Conservation (phyloP, 2,329 filamentous ascomycete genomes). For the Fusarium sp. region DNA sequence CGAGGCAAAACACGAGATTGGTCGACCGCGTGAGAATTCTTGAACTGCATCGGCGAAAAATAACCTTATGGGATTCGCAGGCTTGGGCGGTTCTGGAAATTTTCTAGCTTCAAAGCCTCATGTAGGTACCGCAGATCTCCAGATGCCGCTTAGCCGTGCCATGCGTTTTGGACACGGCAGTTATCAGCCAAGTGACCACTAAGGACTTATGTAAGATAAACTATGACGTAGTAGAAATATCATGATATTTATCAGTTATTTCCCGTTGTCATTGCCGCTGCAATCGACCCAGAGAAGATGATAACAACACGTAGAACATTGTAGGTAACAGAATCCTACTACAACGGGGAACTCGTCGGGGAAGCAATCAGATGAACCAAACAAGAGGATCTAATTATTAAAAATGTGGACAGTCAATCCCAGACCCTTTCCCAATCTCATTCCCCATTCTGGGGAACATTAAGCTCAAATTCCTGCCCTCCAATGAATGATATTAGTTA, state of each 20-base stretch:
- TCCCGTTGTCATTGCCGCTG: not conserved
- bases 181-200: not conserved
- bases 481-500: not conserved
- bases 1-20: not conserved
- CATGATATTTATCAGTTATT: not conserved
- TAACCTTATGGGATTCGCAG: too few relatives aligned
- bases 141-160: not conserved
- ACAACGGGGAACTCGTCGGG: conserved; percentile 8
- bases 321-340: not conserved
- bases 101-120: not conserved
- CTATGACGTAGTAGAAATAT: not conserved
- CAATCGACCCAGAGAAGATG: not conserved
- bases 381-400: not conserved
- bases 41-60: not conserved
- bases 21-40: not conserved
- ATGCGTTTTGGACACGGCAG: conserved; percentile 7
- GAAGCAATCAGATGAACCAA: conserved; percentile 11
- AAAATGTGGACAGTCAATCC: conserved; percentile 3
- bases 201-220: not conserved
- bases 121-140: conserved; percentile 6
- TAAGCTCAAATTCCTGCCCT: conserved; percentile 1
- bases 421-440: conserved; percentile 8
- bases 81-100: conserved; percentile 3
- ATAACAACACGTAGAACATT: too few relatives aligned
- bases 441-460: conserved; percentile 24